phyloP scores from a whole-genome alignment of 441 rosid genomes.

The Pelargonium cotyledonis region DNA sequence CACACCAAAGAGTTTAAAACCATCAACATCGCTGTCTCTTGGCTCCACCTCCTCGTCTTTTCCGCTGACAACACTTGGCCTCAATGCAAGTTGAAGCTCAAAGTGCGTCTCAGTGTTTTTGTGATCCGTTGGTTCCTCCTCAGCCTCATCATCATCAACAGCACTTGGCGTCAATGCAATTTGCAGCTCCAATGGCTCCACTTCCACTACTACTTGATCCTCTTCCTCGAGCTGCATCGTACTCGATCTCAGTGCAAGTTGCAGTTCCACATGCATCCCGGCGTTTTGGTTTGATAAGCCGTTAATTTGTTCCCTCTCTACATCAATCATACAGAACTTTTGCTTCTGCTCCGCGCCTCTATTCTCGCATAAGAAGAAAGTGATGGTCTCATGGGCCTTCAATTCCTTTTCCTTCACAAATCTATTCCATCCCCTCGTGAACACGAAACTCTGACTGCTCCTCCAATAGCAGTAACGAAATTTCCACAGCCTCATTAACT shows the following conservation, averaged over 20 bases:
- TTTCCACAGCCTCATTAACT: constrained; percentile 47
- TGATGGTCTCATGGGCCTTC: constrained; percentile 34
- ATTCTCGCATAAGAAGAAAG: constrained; percentile 31
- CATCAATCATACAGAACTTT: constrained; percentile 40
- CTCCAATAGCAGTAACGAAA: constrained; percentile 62
- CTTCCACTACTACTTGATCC: constrained; percentile 5
- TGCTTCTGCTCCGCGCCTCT: constrained; percentile 13
- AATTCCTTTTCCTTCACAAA: constrained; percentile 44
- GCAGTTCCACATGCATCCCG: constrained; percentile 18
- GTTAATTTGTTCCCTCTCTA: constrained; percentile 3
- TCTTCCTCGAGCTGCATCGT: background rate
- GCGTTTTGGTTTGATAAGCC: background rate
- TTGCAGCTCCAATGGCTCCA: background rate
- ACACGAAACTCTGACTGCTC: constrained; percentile 56
- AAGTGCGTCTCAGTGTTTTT: background rate
- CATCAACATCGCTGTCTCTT: background rate
- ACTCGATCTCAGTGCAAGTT: constrained; percentile 16
- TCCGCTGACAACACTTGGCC: background rate
- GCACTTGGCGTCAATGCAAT: background rate
- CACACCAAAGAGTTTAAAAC: background rate
- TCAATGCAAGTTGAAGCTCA: constrained; percentile 2
- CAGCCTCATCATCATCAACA: background rate
- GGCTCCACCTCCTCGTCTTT: no score
- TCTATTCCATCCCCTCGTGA: constrained; percentile 59
- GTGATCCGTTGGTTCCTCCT: background rate